A percentile compares a stretch with the other conserved stretches of the same genome.
These are phyloP conservation scores for Oemleria cerasiformis DNA, from an alignment of 306 rosid genomes.

Conservation along the genomic window DNA sequence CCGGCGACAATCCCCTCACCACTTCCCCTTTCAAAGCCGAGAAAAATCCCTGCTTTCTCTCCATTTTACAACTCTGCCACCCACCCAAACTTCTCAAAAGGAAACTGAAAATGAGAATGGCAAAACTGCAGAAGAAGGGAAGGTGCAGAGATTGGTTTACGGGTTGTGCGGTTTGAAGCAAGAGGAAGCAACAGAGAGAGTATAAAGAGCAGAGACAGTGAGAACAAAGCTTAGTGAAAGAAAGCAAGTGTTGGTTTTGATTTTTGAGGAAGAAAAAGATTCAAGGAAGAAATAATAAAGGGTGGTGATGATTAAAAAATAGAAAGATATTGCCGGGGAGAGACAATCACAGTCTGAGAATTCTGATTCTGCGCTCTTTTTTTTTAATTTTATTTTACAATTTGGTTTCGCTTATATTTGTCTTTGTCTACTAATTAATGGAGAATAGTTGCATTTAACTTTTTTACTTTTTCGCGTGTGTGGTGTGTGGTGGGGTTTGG, in stretches of 20 bases:
- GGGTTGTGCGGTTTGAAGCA: background rate
- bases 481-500: constrained; percentile 13
- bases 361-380: background rate
- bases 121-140: background rate
- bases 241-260: background rate
- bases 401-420: background rate
- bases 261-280: constrained; percentile 8
- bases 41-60: constrained; percentile 85
- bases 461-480: background rate
- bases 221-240: constrained; percentile 19
- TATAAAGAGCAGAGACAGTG: constrained; percentile 22
- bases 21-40: constrained; percentile 80
- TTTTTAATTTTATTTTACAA: background rate
- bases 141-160: background rate
- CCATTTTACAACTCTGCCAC: constrained; percentile 46
- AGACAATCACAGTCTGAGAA: background rate
- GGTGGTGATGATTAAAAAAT: constrained; percentile 7
- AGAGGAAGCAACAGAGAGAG: background rate
- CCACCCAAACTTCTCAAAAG: background rate
- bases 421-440: background rate
- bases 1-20: constrained; percentile 83
- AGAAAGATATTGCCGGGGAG: constrained; percentile 10
- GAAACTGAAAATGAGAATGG: background rate
- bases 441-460: background rate
- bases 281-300: background rate